Percentiles rank a stretch among this genome's conserved stretches.
These are phyloP conservation scores for Chaetomium sp. DNA, from an alignment of 2,329 filamentous ascomycete species.

Conservation along the genomic window DNA sequence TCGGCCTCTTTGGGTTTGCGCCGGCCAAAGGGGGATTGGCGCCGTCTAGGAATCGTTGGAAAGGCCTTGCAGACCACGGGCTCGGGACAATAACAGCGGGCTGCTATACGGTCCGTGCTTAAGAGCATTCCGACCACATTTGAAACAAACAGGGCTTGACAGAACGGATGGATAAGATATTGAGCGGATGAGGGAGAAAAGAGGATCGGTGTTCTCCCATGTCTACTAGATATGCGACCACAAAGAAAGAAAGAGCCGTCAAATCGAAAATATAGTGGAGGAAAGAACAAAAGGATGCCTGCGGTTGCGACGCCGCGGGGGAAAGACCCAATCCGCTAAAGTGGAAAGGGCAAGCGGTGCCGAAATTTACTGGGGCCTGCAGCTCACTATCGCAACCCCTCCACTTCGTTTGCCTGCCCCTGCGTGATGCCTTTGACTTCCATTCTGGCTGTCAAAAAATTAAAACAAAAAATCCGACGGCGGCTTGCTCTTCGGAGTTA, in stretches of 20 bases:
- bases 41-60: not conserved
- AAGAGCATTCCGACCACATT: not conserved
- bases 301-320: not conserved
- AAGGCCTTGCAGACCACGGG: not conserved
- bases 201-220: too few species aligned
- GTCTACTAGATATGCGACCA: too few species aligned
- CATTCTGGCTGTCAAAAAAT: slow-evolving; percentile 2
- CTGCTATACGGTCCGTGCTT: not conserved
- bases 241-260: too few species aligned
- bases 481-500: not conserved
- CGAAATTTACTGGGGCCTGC: slow-evolving; percentile 5
- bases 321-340: not conserved
- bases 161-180: too few species aligned
- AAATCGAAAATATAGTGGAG: too few species aligned
- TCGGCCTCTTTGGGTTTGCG: slow-evolving; percentile 4
- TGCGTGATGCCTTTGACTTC: slow-evolving; percentile 4
- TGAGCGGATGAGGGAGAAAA: too few species aligned
- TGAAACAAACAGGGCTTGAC: not conserved
- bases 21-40: not conserved
- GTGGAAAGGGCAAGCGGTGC: not conserved
- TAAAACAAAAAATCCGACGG: slow-evolving; percentile 1
- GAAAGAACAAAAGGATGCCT: not conserved
- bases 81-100: not conserved
- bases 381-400: slow-evolving; percentile 1
- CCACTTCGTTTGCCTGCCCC: not conserved